phyloP scores from a whole-genome alignment of 768 basidiomycete species.

The Coprinopsis cinerea region DNA sequence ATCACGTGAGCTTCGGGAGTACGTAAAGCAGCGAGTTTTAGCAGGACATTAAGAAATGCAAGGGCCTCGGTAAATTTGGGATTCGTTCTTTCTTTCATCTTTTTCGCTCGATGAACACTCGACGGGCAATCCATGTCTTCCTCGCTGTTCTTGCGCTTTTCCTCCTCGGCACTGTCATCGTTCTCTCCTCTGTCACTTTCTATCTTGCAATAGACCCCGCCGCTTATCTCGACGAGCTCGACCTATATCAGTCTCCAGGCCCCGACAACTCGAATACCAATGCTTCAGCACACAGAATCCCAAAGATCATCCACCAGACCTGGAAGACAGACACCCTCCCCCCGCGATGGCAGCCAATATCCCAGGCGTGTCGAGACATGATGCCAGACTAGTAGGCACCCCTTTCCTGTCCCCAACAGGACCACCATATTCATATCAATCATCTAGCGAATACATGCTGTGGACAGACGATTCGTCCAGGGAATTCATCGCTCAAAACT shows the following conservation, averaged over 20 bases:
- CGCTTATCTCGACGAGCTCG: conserved; percentile 76
- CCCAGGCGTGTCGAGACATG: conserved; percentile 81
- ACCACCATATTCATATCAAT: conserved; percentile 11
- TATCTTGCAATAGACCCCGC: conserved; percentile 76
- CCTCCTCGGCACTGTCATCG: conserved; percentile 83
- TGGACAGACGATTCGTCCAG: conserved; percentile 94
- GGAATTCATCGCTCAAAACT: conserved; percentile 82
- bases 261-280: conserved; percentile 54
- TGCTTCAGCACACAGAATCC: conserved; percentile 55
- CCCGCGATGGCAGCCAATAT: conserved; percentile 70
- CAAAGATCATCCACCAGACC: conserved; percentile 94
- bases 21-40: too few species aligned
- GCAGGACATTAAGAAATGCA: too few species aligned
- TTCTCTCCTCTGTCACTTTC: conserved; percentile 87
- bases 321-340: conserved; percentile 94
- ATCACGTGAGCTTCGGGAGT: neutral
- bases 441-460: conserved; percentile 82
- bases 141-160: conserved; percentile 60
- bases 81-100: conserved; percentile 2
- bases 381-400: conserved; percentile 91
- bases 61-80: conserved; percentile 9
- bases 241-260: too few species aligned
- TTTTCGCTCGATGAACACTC: conserved; percentile 34
- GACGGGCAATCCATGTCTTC: conserved; percentile 37
- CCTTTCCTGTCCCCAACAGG: conserved; percentile 7